A percentile compares a stretch with the other conserved stretches of the same genome.
These are phyloP conservation scores for Irpex rosettiformis DNA, from an alignment of 1,284 basidiomycete genomes.

Conservation along the genomic window DNA sequence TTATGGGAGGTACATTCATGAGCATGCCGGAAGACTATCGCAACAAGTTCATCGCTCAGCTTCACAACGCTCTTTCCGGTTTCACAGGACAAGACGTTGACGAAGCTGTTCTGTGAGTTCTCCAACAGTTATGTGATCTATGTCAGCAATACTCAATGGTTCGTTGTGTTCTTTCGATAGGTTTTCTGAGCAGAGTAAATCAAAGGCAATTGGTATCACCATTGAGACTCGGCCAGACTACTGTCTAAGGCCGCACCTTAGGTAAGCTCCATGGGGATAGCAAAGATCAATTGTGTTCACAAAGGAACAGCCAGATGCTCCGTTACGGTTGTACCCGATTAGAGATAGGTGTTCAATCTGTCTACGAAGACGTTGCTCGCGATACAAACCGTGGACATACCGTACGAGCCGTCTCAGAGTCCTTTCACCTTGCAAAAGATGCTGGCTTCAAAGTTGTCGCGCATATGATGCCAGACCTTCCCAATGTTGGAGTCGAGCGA, in stretches of 20 bases:
- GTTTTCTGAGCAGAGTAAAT: constrained; percentile 95
- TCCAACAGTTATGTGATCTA: neutral
- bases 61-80: constrained; percentile 96
- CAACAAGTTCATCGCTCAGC: constrained; percentile 89
- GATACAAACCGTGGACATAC: constrained; percentile 99
- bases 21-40: constrained; percentile 97
- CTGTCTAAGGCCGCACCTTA: constrained; percentile 94
- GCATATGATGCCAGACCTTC: constrained; percentile 98
- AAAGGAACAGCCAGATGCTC: constrained; percentile 89
- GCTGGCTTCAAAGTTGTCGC: constrained; percentile 99
- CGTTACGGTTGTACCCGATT: constrained; percentile 98
- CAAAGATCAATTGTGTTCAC: constrained; percentile 1
- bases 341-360: constrained; percentile 98
- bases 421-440: constrained; percentile 98
- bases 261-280: constrained; percentile 36
- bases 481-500: constrained; percentile 95
- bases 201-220: constrained; percentile 98
- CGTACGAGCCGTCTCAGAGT: constrained; percentile 95
- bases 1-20: constrained; percentile 99
- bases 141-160: neutral
- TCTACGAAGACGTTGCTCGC: constrained; percentile 98
- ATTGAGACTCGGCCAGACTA: constrained; percentile 99
- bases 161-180: constrained; percentile 33
- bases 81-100: constrained; percentile 93
- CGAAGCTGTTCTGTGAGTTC: constrained; percentile 83